Conservation (phyloP, 371 early-diverging fungal species). For the Apophysomyces ossiformis region DNA sequence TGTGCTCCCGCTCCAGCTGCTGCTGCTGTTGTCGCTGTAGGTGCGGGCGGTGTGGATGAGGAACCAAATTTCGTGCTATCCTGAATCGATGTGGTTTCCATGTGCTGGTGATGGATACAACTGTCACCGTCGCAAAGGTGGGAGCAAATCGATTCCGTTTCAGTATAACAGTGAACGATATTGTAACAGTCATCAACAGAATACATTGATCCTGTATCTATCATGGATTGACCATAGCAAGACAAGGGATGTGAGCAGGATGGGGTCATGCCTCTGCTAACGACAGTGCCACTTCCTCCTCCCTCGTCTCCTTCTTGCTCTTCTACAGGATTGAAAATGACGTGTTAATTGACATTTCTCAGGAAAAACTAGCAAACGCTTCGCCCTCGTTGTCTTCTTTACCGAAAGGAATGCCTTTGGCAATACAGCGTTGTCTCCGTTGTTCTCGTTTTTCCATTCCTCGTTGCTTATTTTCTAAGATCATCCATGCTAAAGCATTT, state of each 20-base stretch:
- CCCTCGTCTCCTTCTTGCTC: constrained; percentile 13
- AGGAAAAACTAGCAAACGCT: not conserved
- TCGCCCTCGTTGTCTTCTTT: constrained; percentile 1
- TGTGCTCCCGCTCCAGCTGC: constrained; percentile 8
- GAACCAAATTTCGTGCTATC: constrained; percentile 16
- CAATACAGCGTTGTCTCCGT: constrained; percentile 21
- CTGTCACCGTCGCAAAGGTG: constrained; percentile 28
- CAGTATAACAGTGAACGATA: constrained; percentile 23
- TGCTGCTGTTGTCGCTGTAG: constrained; percentile 13
- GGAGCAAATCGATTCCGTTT: constrained; percentile 34
- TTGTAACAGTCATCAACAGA: constrained; percentile 27
- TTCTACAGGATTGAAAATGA: not conserved
- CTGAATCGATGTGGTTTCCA: not conserved
- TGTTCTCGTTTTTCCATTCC: constrained; percentile 39
- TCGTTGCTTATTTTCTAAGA: constrained; percentile 61
- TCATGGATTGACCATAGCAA: constrained; percentile 22
- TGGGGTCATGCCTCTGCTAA: not conserved
- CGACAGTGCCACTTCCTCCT: too few species aligned
- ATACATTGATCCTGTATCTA: constrained; percentile 51
- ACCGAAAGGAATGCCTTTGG: constrained; percentile 29
- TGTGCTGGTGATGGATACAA: not conserved
- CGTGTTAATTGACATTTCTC: not conserved
- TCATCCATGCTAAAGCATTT: constrained; percentile 68
- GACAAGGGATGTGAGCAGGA: constrained; percentile 16
- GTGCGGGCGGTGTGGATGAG: not conserved